Evolutionary conservation across 129 eudicot species (phyloP).

Genomic region (Pseudognaphalium luteoalbum): DNA sequence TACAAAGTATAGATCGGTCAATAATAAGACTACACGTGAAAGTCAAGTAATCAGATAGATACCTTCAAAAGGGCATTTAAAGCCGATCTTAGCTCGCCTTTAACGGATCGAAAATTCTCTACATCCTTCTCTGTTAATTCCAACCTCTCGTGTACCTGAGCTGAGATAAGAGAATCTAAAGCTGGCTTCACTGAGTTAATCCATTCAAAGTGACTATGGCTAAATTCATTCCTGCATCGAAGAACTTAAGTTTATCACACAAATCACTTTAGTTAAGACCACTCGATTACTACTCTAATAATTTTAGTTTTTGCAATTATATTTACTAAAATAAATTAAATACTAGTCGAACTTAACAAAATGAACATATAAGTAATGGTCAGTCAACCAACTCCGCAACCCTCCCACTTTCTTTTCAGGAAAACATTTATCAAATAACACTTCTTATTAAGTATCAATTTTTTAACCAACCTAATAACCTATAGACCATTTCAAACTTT

Average conservation of each 20-base stretch:
- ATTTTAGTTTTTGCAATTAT: too few species aligned
- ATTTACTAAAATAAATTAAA: too few species aligned
- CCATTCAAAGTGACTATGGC: conserved; percentile 78
- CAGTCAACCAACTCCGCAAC: too few species aligned
- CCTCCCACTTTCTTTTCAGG: too few species aligned
- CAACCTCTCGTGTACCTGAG: conserved; percentile 40
- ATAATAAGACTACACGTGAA: background rate
- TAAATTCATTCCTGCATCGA: conserved; percentile 73
- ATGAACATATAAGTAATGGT: too few species aligned
- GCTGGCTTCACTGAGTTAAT: conserved; percentile 58
- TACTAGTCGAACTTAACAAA: too few species aligned
- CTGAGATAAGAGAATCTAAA: conserved; percentile 59
- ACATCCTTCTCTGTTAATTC: conserved; percentile 50
- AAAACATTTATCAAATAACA: too few species aligned
- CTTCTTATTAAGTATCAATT: too few species aligned
- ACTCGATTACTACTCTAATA: background rate
- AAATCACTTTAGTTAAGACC: conserved; percentile 10
- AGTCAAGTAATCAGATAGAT: conserved; percentile 17
- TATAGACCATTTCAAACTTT: too few species aligned
- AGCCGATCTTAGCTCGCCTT: conserved; percentile 71
- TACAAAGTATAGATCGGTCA: background rate
- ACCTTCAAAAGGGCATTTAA: conserved; percentile 78
- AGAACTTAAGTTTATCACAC: background rate
- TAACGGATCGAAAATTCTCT: conserved; percentile 50
- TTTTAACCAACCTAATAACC: too few species aligned